Conservation (phyloP, 768 basidiomycete genomes). For the Boletus huronensis region DNA sequence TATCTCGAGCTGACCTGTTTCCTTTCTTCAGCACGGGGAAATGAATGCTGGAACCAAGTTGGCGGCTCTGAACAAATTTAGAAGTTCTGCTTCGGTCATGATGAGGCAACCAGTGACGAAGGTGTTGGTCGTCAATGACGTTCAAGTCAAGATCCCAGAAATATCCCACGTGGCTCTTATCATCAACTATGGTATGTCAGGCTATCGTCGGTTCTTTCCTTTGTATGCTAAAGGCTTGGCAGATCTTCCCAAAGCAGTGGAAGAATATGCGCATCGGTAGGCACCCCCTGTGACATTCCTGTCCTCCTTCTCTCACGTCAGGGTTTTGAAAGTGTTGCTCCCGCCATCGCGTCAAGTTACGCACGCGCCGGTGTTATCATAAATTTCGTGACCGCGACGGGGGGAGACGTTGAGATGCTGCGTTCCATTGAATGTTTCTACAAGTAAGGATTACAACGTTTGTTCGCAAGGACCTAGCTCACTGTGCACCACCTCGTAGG, state of each 20-base stretch:
- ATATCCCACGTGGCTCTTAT: constrained; percentile 88
- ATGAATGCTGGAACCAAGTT: constrained; percentile 83
- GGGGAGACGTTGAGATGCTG: constrained; percentile 98
- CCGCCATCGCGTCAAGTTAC: constrained; percentile 81
- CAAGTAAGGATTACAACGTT: constrained; percentile 52
- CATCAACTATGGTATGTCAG: constrained; percentile 81
- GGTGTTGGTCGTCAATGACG: constrained; percentile 90
- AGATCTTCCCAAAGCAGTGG: constrained; percentile 93
- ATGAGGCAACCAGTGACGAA: constrained; percentile 67
- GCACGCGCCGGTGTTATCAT: constrained; percentile 88
- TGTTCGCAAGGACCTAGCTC: constrained; percentile 5
- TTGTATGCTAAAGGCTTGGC: constrained; percentile 8
- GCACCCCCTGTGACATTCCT: constrained; percentile 9
- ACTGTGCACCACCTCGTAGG: constrained; percentile 35
- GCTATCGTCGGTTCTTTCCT: not conserved
- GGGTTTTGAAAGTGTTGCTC: constrained; percentile 57
- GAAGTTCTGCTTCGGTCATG: constrained; percentile 49
- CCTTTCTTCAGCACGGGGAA: constrained; percentile 69
- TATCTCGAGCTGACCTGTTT: constrained; percentile 11
- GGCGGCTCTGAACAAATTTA: constrained; percentile 83
- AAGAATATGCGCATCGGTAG: constrained; percentile 95
- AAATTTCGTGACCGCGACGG: constrained; percentile 96
- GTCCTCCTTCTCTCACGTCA: constrained; percentile 6
- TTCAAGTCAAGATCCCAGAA: constrained; percentile 87
- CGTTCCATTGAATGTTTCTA: constrained; percentile 99